Evolutionary conservation across 306 rosid genomes (phyloP).

Genomic region (Senna siamea): DNA sequence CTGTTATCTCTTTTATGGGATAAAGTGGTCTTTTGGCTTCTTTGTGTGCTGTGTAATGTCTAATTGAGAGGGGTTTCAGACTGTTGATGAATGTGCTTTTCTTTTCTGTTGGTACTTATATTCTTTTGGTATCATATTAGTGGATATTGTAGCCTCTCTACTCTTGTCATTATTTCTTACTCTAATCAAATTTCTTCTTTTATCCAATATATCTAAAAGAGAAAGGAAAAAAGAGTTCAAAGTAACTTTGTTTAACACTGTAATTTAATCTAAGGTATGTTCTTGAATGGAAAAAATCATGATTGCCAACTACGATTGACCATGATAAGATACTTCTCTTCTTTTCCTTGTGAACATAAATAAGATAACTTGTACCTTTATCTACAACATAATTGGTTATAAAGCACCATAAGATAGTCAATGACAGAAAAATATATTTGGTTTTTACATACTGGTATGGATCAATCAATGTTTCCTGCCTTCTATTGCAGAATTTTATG

Average conservation of each 20-base stretch:
- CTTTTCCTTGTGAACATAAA: neutral
- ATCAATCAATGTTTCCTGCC: neutral
- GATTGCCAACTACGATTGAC: slow-evolving; percentile 13
- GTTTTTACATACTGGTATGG: neutral
- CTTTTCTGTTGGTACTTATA: neutral
- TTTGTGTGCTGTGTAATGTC: neutral
- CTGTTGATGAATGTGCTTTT: no score
- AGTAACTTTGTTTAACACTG: neutral
- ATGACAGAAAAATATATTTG: neutral
- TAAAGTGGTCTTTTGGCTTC: neutral
- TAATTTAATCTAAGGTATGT: neutral
- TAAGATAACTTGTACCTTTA: neutral
- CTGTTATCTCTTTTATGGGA: neutral
- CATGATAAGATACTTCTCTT: neutral
- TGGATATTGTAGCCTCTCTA: neutral
- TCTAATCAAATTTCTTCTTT: neutral
- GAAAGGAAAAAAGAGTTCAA: neutral
- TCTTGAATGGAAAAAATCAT: neutral
- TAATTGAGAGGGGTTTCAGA: neutral
- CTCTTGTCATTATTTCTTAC: neutral
- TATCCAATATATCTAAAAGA: neutral
- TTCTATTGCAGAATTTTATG: slow-evolving; percentile 17
- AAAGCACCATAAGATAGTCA: neutral
- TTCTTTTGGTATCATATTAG: neutral
- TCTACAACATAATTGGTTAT: neutral